A percentile compares a stretch with the other conserved stretches of the same genome.
Evolutionary conservation across 352 stramenopile species (phyloP).

Genomic region (Thraustochytrium sp.): DNA sequence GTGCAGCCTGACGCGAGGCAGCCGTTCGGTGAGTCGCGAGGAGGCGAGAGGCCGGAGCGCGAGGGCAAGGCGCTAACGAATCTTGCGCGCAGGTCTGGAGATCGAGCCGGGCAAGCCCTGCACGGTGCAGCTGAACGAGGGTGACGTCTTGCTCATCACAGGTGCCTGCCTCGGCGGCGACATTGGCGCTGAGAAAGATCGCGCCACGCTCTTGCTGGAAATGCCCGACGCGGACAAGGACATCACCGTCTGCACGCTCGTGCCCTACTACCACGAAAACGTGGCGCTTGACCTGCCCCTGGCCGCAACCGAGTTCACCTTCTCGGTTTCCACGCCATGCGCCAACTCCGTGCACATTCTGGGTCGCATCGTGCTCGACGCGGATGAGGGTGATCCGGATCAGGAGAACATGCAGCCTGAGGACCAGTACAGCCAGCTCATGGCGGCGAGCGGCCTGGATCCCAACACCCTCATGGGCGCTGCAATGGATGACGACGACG

Average conservation of each 20-base stretch:
- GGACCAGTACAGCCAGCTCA: neutral
- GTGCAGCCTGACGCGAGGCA: neutral
- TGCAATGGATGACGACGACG: neutral
- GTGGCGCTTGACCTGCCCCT: constrained; percentile 17
- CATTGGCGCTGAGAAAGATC: neutral
- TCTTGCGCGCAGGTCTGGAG: constrained; percentile 13
- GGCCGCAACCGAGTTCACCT: neutral
- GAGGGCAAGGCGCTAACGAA: neutral
- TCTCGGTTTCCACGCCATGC: neutral
- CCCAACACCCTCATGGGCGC: too few relatives aligned
- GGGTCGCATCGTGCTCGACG: neutral
- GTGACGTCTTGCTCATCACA: constrained; percentile 15
- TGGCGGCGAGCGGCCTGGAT: too few relatives aligned
- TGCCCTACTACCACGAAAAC: constrained; percentile 10
- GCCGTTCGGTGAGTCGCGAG: neutral
- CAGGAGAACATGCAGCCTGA: neutral
- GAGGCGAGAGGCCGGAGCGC: neutral
- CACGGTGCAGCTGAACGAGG: neutral
- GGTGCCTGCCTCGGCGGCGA: neutral
- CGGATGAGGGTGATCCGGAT: neutral
- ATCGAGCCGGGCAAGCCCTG: neutral
- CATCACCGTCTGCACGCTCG: neutral
- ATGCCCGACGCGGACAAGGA: neutral
- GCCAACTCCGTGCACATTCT: neutral
- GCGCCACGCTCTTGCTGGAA: constrained; percentile 1